Evolutionary conservation across 2,329 filamentous ascomycete genomes (phyloP).

Genomic region (Arthrobotrys iridis): DNA sequence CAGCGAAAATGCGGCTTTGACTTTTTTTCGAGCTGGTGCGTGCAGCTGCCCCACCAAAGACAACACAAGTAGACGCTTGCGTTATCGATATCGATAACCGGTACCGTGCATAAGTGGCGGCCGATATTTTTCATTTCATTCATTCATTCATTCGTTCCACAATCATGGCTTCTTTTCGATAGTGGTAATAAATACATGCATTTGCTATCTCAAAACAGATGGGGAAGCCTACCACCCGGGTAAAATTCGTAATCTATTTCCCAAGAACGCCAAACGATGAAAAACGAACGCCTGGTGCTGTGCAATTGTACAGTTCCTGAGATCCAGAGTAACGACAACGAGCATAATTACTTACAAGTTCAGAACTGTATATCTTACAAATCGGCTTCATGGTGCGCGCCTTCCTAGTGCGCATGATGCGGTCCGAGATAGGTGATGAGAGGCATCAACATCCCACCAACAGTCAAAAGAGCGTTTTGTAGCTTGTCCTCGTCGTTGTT

Average conservation of each 20-base stretch:
- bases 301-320: too few species aligned
- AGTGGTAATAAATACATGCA: background rate
- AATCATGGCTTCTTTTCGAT: background rate
- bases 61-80: conserved; percentile 38
- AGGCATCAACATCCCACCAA: conserved; percentile 41
- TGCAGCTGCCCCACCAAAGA: conserved; percentile 54
- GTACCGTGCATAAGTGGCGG: conserved; percentile 24
- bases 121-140: background rate
- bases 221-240: background rate
- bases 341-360: background rate
- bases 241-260: conserved; percentile 20
- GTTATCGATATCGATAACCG: conserved; percentile 48
- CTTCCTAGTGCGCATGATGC: conserved; percentile 47
- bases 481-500: conserved; percentile 56
- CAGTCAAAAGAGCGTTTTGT: conserved; percentile 43
- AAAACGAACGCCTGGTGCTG: background rate
- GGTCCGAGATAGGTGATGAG: conserved; percentile 50
- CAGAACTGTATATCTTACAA: background rate
- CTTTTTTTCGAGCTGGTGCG: conserved; percentile 54
- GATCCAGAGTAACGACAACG: background rate
- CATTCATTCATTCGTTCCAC: too few species aligned
- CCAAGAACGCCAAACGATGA: conserved; percentile 20
- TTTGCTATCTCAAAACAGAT: background rate
- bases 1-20: conserved; percentile 53
- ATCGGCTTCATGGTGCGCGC: background rate